Conservation (phyloP, 2,329 filamentous ascomycete species). For the Paecilomyces formosus region DNA sequence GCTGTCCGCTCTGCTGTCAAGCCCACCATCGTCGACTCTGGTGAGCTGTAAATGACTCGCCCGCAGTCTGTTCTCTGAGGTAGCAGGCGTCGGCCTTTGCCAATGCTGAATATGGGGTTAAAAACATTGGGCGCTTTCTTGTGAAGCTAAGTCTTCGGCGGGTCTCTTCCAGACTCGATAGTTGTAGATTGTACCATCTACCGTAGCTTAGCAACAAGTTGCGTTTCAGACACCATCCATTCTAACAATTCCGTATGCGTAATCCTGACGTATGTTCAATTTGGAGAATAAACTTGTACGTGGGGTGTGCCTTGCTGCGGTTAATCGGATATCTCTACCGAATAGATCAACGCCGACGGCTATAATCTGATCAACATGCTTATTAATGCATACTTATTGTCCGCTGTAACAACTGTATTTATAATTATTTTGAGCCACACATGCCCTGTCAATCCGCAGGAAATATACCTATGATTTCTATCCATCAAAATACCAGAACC, state of each 20-base stretch:
- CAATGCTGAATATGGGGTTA: not conserved
- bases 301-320: not conserved
- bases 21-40: slow-evolving; percentile 48
- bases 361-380: too few relatives aligned
- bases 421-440: too few relatives aligned
- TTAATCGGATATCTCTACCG: not conserved
- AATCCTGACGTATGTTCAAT: not conserved
- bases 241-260: not conserved
- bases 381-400: too few relatives aligned
- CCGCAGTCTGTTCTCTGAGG: not conserved
- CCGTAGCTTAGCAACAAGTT: not conserved
- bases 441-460: too few relatives aligned
- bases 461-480: too few relatives aligned
- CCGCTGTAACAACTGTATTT: too few relatives aligned
- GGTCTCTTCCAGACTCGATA: not conserved
- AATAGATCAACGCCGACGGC: not conserved
- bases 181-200: not conserved
- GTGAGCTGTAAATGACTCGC: slow-evolving; percentile 33
- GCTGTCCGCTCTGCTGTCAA: slow-evolving; percentile 44
- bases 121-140: not conserved
- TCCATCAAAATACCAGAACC: too few relatives aligned
- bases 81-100: not conserved
- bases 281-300: not conserved
- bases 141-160: not conserved
- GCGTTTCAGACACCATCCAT: not conserved